phyloP scores from a whole-genome alignment of 108 stramenopile genomes.

The Pelagomonas calceolata region DNA sequence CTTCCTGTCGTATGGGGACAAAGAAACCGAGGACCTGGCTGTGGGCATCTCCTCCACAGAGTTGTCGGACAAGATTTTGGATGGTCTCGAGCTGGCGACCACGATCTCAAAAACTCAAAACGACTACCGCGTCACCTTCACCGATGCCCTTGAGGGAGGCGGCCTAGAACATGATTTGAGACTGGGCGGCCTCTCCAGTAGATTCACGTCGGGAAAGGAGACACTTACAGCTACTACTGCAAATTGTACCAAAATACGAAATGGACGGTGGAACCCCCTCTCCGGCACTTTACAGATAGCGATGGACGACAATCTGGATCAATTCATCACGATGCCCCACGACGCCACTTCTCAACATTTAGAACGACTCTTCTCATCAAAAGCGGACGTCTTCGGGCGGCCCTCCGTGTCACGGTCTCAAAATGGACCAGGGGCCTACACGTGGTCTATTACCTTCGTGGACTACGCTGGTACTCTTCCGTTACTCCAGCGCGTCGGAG shows the following conservation, averaged over 20 bases:
- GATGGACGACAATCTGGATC: too few species aligned
- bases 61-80: neutral
- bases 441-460: neutral
- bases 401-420: neutral
- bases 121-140: neutral
- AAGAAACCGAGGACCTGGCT: neutral
- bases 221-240: neutral
- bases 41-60: neutral
- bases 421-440: neutral
- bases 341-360: neutral
- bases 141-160: neutral
- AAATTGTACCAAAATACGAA: neutral
- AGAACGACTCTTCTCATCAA: neutral
- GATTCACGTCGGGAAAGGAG: neutral
- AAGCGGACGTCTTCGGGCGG: too few species aligned
- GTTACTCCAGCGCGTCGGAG: neutral
- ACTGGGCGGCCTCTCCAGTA: neutral
- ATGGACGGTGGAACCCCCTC: neutral
- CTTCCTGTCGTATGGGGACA: neutral
- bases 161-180: neutral
- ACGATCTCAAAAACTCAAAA: neutral
- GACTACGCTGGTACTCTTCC: neutral
- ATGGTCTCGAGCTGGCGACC: neutral
- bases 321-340: neutral
- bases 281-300: neutral